Evolutionary conservation across 1,284 basidiomycete species (phyloP).

Genomic region (Peniophora sp.): DNA sequence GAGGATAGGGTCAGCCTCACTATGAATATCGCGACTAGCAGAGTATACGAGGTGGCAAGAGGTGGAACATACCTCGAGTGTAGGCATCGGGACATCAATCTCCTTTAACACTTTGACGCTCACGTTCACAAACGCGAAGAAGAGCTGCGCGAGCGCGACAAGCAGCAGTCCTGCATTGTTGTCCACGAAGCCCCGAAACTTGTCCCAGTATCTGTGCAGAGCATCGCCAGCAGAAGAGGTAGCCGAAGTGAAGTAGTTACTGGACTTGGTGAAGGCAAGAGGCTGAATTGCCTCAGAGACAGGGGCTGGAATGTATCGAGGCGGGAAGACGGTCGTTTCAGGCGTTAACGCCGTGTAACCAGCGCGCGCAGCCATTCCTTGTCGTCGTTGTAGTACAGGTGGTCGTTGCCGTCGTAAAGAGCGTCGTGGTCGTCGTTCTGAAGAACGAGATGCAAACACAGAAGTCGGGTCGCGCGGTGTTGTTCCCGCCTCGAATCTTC

Average conservation of each 20-base stretch:
- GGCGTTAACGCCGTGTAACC: conserved; percentile 4
- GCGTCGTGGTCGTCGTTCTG: too few relatives aligned
- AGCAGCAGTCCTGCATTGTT: conserved; percentile 57
- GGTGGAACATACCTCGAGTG: conserved; percentile 37
- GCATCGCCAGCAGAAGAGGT: neutral
- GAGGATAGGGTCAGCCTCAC: neutral
- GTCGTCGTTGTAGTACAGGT: neutral
- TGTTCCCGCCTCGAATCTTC: too few relatives aligned
- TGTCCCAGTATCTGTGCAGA: neutral
- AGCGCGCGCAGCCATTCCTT: conserved; percentile 1
- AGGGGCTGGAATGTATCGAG: conserved; percentile 1
- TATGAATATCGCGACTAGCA: neutral
- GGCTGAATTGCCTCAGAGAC: neutral
- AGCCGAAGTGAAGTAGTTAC: too few relatives aligned
- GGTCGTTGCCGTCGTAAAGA: neutral
- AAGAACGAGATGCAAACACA: too few relatives aligned
- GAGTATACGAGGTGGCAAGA: neutral
- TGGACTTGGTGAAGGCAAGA: neutral
- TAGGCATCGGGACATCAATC: conserved; percentile 49
- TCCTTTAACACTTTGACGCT: conserved; percentile 54
- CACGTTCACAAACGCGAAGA: conserved; percentile 55
- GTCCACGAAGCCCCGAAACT: conserved; percentile 11
- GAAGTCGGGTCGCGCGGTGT: too few relatives aligned
- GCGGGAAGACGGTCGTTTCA: neutral
- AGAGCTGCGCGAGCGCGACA: conserved; percentile 50